Evolutionary conservation across 306 rosid species (phyloP).

Genomic region (Sicyos edulis): DNA sequence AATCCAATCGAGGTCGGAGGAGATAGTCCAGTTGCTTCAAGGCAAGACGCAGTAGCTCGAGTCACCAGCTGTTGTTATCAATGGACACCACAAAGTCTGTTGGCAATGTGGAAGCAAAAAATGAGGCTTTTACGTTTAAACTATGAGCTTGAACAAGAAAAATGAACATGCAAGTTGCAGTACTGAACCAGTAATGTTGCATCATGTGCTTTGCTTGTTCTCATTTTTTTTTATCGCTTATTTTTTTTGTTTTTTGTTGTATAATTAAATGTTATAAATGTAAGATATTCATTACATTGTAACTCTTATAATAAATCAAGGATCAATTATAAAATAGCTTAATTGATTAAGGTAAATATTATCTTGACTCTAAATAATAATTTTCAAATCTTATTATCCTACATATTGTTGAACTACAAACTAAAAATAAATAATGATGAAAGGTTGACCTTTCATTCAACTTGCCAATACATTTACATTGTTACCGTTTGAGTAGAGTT

Average conservation of each 20-base stretch:
- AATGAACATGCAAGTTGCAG: background rate
- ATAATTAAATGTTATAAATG: slow-evolving; percentile 1
- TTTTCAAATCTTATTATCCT: too few relatives aligned
- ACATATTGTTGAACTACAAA: too few relatives aligned
- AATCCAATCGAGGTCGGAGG: slow-evolving; percentile 64
- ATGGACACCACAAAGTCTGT: background rate
- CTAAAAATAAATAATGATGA: too few relatives aligned
- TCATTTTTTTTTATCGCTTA: background rate
- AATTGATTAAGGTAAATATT: too few relatives aligned
- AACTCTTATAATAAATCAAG: too few relatives aligned
- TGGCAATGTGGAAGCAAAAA: background rate
- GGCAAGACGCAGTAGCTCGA: slow-evolving; percentile 36
- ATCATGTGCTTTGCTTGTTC: background rate
- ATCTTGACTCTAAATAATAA: too few relatives aligned
- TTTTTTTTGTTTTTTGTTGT: background rate
- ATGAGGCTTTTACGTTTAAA: background rate
- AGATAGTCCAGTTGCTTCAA: slow-evolving; percentile 57
- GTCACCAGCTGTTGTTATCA: background rate
- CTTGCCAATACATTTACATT: too few relatives aligned
- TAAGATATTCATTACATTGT: background rate
- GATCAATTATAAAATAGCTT: too few relatives aligned
- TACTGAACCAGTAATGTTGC: background rate
- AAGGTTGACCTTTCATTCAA: too few relatives aligned
- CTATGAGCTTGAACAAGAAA: background rate
- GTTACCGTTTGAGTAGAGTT: too few relatives aligned